phyloP scores from a whole-genome alignment of 768 basidiomycete genomes.

The Termitomyces titanicus region DNA sequence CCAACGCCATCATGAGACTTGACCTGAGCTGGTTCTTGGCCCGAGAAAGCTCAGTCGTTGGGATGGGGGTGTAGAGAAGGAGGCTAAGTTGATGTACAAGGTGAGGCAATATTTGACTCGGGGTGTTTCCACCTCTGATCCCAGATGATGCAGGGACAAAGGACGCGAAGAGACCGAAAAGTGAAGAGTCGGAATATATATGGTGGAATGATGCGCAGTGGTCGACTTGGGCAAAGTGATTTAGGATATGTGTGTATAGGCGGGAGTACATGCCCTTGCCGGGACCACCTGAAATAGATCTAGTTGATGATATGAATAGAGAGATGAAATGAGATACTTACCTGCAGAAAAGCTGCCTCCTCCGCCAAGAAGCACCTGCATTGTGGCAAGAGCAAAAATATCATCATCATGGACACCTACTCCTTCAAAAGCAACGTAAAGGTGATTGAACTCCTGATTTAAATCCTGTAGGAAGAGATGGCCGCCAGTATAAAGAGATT shows the following conservation, averaged over 20 bases:
- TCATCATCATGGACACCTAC: slow-evolving; percentile 88
- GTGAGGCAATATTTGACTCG: slow-evolving; percentile 73
- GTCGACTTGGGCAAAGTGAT: slow-evolving; percentile 90
- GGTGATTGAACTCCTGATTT: slow-evolving; percentile 78
- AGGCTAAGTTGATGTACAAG: slow-evolving; percentile 86
- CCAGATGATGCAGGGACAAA: slow-evolving; percentile 67
- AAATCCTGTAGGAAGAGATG: slow-evolving; percentile 62
- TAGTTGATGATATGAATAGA: neutral
- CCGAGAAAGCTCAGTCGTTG: slow-evolving; percentile 67
- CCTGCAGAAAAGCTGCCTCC: slow-evolving; percentile 96
- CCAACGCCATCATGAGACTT: slow-evolving; percentile 90
- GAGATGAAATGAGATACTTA: slow-evolving; percentile 22
- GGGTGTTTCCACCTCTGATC: slow-evolving; percentile 56
- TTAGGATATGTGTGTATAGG: slow-evolving; percentile 92
- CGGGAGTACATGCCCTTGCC: slow-evolving; percentile 99
- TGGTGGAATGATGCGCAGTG: slow-evolving; percentile 98
- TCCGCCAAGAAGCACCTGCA: slow-evolving; percentile 93
- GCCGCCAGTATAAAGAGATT: slow-evolving; percentile 81
- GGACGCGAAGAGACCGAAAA: slow-evolving; percentile 89
- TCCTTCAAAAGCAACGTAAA: slow-evolving; percentile 92
- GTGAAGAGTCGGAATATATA: slow-evolving; percentile 90
- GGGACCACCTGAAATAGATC: slow-evolving; percentile 64
- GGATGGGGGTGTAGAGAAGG: slow-evolving; percentile 67
- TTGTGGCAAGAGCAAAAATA: slow-evolving; percentile 88
- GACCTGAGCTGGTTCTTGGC: slow-evolving; percentile 97